These are phyloP conservation scores for Nitzschia sp. DNA, from an alignment of 108 stramenopile species.

Conservation along the genomic window DNA sequence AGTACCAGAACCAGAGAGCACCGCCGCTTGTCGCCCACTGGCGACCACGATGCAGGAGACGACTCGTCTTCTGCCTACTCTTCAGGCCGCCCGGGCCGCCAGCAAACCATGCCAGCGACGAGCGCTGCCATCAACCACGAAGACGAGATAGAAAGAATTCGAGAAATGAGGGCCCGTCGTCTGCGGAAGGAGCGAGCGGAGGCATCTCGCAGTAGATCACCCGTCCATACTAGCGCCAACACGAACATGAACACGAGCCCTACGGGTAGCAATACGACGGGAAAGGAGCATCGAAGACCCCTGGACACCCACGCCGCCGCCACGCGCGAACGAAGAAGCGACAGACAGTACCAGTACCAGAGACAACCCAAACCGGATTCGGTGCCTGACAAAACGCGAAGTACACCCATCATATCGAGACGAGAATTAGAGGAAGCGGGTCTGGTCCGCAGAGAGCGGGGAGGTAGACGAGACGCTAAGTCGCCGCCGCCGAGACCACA, in stretches of 20 bases:
- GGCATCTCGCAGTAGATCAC: neutral
- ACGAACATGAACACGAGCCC: too few species aligned
- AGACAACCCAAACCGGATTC: neutral
- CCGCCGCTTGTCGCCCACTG: too few species aligned
- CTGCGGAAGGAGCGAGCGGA: slow-evolving; percentile 19
- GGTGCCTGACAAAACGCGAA: neutral
- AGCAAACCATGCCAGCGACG: neutral
- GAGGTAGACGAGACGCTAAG: neutral
- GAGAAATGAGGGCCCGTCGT: slow-evolving; percentile 32
- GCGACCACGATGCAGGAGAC: too few species aligned
- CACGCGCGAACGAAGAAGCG: neutral
- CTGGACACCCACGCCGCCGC: too few species aligned
- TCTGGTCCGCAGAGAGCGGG: slow-evolving; percentile 9
- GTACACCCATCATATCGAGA: slow-evolving; percentile 15
- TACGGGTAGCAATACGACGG: neutral
- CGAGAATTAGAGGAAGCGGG: slow-evolving; percentile 22
- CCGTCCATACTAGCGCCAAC: neutral
- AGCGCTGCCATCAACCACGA: slow-evolving; percentile 8
- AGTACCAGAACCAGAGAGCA: too few species aligned
- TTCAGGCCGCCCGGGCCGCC: neutral
- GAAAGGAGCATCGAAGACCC: too few species aligned
- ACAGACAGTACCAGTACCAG: neutral
- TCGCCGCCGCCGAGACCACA: neutral
- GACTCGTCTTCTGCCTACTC: too few species aligned
- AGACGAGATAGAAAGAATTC: slow-evolving; percentile 41